These are phyloP conservation scores for Melastoma candidum DNA, from an alignment of 441 rosid species.

Conservation along the genomic window DNA sequence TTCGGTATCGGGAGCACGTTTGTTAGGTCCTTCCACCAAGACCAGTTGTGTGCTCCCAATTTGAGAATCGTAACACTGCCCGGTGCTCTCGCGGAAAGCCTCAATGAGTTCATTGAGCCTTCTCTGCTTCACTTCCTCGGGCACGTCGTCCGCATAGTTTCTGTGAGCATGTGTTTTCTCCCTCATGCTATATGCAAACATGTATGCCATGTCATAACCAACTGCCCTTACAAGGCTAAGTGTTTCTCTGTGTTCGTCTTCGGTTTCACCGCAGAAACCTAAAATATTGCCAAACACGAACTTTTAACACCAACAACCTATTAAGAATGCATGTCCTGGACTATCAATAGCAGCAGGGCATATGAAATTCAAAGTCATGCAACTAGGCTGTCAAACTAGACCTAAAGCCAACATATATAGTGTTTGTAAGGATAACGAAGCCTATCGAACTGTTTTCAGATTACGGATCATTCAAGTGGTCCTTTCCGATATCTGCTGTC, in stretches of 20 bases:
- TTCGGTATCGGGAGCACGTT: slow-evolving; percentile 75
- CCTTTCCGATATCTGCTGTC: no score
- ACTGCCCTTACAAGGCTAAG: slow-evolving; percentile 57
- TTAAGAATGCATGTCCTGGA: no score
- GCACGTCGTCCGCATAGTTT: slow-evolving; percentile 61
- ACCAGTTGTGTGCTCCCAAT: slow-evolving; percentile 63
- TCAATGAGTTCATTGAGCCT: slow-evolving; percentile 71
- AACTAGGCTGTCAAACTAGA: no score
- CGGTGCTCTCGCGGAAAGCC: slow-evolving; percentile 73
- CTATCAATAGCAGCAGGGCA: no score
- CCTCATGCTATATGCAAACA: slow-evolving; percentile 97
- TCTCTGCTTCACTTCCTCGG: slow-evolving; percentile 80
- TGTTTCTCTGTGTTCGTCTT: slow-evolving; percentile 75
- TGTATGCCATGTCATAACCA: slow-evolving; percentile 85
- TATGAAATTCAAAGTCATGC: no score
- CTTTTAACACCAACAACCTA: no score
- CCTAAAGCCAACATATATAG: no score
- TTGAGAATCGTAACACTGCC: slow-evolving; percentile 61
- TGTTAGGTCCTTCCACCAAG: slow-evolving; percentile 86
- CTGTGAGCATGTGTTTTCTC: slow-evolving; percentile 90
- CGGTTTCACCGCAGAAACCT: slow-evolving; percentile 96
- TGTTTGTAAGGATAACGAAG: no score
- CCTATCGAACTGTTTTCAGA: no score
- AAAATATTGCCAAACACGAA: not conserved
- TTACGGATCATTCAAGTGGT: no score